Conservation (phyloP, 495 filamentous ascomycete genomes). For the Hyaloscypha bicolor region DNA sequence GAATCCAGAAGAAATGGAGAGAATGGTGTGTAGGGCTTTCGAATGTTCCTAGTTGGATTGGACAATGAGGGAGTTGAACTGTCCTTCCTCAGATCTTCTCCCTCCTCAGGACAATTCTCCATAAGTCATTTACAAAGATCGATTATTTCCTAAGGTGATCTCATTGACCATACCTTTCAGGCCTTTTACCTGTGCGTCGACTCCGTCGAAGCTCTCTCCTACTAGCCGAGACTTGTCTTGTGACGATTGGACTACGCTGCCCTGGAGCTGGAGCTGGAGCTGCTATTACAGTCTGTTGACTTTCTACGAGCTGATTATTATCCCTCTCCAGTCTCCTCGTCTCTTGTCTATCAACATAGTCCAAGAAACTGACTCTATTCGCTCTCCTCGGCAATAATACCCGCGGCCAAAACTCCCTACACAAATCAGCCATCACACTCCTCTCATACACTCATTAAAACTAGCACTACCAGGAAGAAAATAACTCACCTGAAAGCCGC, state of each 20-base stretch:
- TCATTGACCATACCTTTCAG: neutral
- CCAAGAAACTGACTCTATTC: neutral
- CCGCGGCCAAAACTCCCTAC: neutral
- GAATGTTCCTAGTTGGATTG: no score
- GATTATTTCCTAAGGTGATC: no score
- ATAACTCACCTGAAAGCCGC: constrained; percentile 5
- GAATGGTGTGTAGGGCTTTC: no score
- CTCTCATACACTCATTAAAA: neutral
- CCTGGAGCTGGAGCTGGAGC: neutral
- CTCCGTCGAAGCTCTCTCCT: neutral
- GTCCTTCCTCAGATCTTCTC: no score
- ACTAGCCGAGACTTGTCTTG: no score
- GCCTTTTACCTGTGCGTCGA: neutral
- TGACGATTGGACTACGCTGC: neutral
- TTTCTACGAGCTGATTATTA: neutral
- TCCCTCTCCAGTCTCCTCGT: neutral
- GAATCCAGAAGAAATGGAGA: no score
- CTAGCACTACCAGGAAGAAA: no score
- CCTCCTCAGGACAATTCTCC: no score
- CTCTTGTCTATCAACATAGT: neutral
- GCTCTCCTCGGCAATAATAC: neutral
- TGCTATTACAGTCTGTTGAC: neutral
- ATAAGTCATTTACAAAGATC: no score
- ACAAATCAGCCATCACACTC: no score
- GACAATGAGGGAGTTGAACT: no score